phyloP scores from a whole-genome alignment of 495 filamentous ascomycete genomes.

The Cercophora samala region DNA sequence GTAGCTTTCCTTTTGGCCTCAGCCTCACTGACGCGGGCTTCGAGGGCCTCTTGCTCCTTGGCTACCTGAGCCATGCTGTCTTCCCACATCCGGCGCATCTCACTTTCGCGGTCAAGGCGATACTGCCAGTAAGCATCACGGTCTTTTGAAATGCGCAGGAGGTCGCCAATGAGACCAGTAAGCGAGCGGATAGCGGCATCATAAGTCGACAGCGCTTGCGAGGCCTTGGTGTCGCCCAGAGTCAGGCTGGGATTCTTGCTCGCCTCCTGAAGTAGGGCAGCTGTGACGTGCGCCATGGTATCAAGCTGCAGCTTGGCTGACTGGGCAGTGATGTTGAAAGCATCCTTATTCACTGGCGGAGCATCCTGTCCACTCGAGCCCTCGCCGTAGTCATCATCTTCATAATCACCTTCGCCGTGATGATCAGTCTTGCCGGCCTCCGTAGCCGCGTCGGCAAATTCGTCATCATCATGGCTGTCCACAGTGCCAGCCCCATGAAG shows the following conservation, averaged over 20 bases:
- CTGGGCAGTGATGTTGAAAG: constrained; percentile 92
- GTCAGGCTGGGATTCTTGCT: constrained; percentile 62
- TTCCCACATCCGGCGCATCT: constrained; percentile 93
- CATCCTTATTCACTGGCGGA: constrained; percentile 73
- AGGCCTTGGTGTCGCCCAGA: constrained; percentile 69
- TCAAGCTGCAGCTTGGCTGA: constrained; percentile 91
- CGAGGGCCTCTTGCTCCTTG: constrained; percentile 85
- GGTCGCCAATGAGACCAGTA: constrained; percentile 79
- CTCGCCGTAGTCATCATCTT: constrained; percentile 83
- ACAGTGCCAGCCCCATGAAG: constrained; percentile 28
- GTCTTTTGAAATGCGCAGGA: constrained; percentile 86
- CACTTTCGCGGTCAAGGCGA: constrained; percentile 80
- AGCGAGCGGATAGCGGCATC: constrained; percentile 85
- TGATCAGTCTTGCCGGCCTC: constrained; percentile 32
- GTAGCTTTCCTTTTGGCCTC: constrained; percentile 86
- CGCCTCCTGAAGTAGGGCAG: constrained; percentile 73
- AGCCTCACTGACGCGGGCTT: constrained; percentile 81
- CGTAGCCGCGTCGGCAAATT: constrained; percentile 38
- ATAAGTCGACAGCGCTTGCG: constrained; percentile 80
- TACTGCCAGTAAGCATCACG: constrained; percentile 97
- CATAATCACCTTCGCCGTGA: constrained; percentile 52
- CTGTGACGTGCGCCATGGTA: constrained; percentile 75
- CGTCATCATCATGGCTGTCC: constrained; percentile 44
- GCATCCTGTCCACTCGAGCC: constrained; percentile 76
- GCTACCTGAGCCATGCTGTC: constrained; percentile 96